Evolutionary conservation across 805 yeast genomes (phyloP).

Genomic region (Candida insectalens): DNA sequence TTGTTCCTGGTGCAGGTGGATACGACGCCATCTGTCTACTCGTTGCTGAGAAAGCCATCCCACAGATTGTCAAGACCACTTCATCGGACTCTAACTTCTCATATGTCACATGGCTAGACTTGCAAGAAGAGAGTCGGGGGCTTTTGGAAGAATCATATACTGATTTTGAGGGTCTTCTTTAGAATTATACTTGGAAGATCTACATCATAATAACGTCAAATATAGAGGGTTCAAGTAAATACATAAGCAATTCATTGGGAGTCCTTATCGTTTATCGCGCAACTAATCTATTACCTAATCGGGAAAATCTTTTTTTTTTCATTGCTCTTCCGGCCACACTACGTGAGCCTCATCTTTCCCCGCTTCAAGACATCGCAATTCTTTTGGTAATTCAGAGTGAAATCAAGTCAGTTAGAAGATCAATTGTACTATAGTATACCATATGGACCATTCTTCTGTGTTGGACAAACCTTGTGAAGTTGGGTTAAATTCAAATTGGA

Average conservation of each 20-base stretch:
- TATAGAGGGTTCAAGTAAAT: too few species aligned
- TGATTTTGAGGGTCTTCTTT: conserved; percentile 21
- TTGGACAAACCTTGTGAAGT: too few species aligned
- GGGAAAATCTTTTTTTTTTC: too few species aligned
- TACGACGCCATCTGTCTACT: conserved; percentile 83
- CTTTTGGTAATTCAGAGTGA: too few species aligned
- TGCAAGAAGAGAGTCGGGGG: conserved; percentile 55
- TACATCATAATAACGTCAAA: too few species aligned
- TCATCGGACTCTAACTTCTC: conserved; percentile 23
- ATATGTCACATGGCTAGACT: conserved; percentile 57
- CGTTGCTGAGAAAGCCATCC: conserved; percentile 37
- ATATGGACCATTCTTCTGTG: too few species aligned
- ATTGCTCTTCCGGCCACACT: background rate
- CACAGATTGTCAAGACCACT: conserved; percentile 17
- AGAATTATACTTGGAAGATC: too few species aligned
- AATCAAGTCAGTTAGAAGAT: too few species aligned
- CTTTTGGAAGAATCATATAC: conserved; percentile 35
- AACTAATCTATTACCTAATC: background rate
- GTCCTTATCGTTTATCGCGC: background rate
- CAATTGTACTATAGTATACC: too few species aligned
- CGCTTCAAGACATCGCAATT: too few species aligned
- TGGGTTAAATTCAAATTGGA: conserved; percentile 17
- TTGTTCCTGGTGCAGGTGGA: conserved; percentile 99
- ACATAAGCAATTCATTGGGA: background rate
- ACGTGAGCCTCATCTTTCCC: too few species aligned